Percentiles rank a stretch among this genome's conserved stretches.
These are phyloP conservation scores for Novymonas esmeraldas DNA, from an alignment of 208 protist species.

Conservation along the genomic window DNA sequence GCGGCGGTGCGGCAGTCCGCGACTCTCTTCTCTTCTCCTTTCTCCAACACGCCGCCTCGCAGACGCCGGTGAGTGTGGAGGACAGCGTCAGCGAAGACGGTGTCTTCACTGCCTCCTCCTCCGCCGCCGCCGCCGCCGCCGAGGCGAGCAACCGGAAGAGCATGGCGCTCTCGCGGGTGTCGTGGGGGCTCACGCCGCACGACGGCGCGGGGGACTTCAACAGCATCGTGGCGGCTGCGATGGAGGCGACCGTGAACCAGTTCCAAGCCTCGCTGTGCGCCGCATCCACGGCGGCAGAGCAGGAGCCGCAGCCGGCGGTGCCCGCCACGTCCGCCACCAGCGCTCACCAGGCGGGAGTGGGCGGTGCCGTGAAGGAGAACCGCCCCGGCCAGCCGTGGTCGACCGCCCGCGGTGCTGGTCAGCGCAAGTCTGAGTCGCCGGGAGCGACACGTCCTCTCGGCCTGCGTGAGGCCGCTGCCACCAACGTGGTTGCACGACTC, in stretches of 20 bases:
- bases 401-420: background rate
- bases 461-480: constrained; percentile 14
- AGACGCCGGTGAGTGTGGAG: constrained; percentile 17
- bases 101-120: too few species aligned
- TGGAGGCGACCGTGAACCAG: constrained; percentile 36
- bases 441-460: background rate
- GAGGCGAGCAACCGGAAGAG: constrained; percentile 11
- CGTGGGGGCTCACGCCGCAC: constrained; percentile 6
- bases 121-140: background rate
- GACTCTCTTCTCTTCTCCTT: constrained; percentile 16
- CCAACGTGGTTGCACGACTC: constrained; percentile 8
- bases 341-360: background rate
- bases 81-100: constrained; percentile 19
- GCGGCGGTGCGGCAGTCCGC: constrained; percentile 4
- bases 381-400: background rate
- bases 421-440: constrained; percentile 5
- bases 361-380: constrained; percentile 21
- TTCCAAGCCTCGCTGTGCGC: constrained; percentile 8
- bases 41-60: constrained; percentile 24
- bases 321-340: background rate
- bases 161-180: constrained; percentile 13
- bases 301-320: constrained; percentile 12
- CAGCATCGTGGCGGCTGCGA: constrained; percentile 1
- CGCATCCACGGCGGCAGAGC: background rate
- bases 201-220: background rate